These are phyloP conservation scores for Heterococcus sp. DNA, from an alignment of 108 stramenopile genomes.

Conservation along the genomic window DNA sequence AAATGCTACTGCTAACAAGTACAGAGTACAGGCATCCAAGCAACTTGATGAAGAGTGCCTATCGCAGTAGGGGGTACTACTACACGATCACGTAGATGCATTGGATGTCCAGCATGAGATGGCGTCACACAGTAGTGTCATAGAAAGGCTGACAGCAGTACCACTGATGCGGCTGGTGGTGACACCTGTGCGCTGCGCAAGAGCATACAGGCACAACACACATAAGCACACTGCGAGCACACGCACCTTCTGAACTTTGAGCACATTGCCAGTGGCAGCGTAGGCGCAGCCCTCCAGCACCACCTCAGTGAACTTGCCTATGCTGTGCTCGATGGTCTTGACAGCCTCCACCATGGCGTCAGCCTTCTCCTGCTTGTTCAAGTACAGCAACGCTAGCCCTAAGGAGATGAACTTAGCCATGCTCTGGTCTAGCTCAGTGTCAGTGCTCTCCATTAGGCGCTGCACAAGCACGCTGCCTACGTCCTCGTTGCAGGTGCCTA, in stretches of 20 bases:
- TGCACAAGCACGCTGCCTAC: constrained; percentile 90
- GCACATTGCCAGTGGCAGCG: constrained; percentile 95
- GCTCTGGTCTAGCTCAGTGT: constrained; percentile 89
- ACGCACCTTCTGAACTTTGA: constrained; percentile 71
- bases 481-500: constrained; percentile 89
- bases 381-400: constrained; percentile 90
- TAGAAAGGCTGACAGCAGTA: too few relatives aligned
- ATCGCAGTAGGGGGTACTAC: too few relatives aligned
- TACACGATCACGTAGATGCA: too few relatives aligned
- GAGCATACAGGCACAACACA: neutral
- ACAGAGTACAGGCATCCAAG: neutral
- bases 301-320: constrained; percentile 82
- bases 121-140: too few relatives aligned
- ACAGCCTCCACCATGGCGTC: constrained; percentile 94
- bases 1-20: too few relatives aligned
- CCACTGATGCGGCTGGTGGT: too few relatives aligned
- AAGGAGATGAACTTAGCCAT: constrained; percentile 84
- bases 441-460: constrained; percentile 95
- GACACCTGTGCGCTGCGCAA: too few relatives aligned
- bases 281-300: constrained; percentile 91
- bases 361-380: constrained; percentile 90
- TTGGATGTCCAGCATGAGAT: too few relatives aligned
- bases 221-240: neutral
- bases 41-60: neutral
- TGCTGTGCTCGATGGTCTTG: constrained; percentile 90